Conservation (phyloP, 2,329 filamentous ascomycete genomes). For the Phoma sp. region DNA sequence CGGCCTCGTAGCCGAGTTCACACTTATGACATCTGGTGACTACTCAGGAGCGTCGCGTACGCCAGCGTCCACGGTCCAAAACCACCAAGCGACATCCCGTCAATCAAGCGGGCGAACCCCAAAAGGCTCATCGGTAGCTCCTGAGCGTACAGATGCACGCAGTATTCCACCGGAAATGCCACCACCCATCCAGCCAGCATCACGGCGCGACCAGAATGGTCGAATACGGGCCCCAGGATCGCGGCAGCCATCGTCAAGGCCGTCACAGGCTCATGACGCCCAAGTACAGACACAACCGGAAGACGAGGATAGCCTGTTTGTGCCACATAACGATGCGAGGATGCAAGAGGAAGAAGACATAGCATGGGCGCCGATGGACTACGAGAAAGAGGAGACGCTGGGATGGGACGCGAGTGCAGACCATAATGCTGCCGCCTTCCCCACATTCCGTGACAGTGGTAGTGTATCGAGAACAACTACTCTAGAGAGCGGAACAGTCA, state of each 20-base stretch:
- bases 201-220: conserved; percentile 32
- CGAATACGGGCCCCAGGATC: conserved; percentile 40
- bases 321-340: conserved; percentile 64
- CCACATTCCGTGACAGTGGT: conserved; percentile 53
- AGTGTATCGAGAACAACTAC: conserved; percentile 34
- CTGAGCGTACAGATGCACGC: conserved; percentile 28
- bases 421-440: conserved; percentile 46
- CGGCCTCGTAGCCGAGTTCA: conserved; percentile 75
- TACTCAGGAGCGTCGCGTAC: conserved; percentile 47
- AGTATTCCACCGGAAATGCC: conserved; percentile 50
- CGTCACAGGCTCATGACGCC: conserved; percentile 10
- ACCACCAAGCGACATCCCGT: conserved; percentile 49
- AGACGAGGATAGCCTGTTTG: conserved; percentile 72
- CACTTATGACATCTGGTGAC: conserved; percentile 82
- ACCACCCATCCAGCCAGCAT: conserved; percentile 47
- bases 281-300: conserved; percentile 51
- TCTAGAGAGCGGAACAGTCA: conserved; percentile 42
- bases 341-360: conserved; percentile 66
- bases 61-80: conserved; percentile 49
- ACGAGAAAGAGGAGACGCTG: conserved; percentile 69
- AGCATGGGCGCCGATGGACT: conserved; percentile 73
- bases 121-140: conserved; percentile 30
- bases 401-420: conserved; percentile 76
- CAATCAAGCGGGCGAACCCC: conserved; percentile 45
- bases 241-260: conserved; percentile 25